Evolutionary conservation across 1,139 yeast species (phyloP), one percentile per base, ranked within the genome.

Genomic region (Debaryomyces psychrophilus): DNA sequence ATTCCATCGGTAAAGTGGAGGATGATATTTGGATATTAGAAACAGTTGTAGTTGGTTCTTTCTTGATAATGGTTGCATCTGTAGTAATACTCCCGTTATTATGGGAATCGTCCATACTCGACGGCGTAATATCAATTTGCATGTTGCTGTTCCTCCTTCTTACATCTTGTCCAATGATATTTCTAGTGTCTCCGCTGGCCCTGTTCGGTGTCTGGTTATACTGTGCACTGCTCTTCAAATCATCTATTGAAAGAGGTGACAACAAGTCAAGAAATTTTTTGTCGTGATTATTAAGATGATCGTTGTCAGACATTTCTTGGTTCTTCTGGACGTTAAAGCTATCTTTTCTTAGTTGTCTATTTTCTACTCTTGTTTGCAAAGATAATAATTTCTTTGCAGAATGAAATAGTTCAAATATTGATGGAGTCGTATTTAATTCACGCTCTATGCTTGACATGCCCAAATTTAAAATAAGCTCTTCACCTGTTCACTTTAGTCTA

Each of bases 361-460:
- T 73, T 49, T 71, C 76, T 37, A 73, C 72, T 44, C 80, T 56
- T 20, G 73, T 65, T 52, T 73, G 75, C 39, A 73, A 64, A 20
- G 70, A 58, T 43, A 74, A 58, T 37, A 75, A 61, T 51, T 69
- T 69, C 53, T 69, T 71, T 5, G 79, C 79, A 20, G 77, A 73
- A 58, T 65, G 59, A 51, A 73, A 71, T 40, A 75, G 67, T 55
- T 75, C 79, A 50, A 68, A 65, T 25, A 75, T 71, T 20, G 77
- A 69, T 8, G 79, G 79, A 9, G 46, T 46, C 18, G 41, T 43
- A 25, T 47, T 46, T 39, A 47, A 40, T 17, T 43, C 40, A 11
- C 31, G 37, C 8, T 33, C 26, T 17, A 20, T 14, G 3, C 8
- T 28, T 17, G 41, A 18, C 41, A 37, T 37, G 15, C 17, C 28